phyloP scores from a whole-genome alignment of 805 yeast species.

The Suhomyces prunicola region DNA sequence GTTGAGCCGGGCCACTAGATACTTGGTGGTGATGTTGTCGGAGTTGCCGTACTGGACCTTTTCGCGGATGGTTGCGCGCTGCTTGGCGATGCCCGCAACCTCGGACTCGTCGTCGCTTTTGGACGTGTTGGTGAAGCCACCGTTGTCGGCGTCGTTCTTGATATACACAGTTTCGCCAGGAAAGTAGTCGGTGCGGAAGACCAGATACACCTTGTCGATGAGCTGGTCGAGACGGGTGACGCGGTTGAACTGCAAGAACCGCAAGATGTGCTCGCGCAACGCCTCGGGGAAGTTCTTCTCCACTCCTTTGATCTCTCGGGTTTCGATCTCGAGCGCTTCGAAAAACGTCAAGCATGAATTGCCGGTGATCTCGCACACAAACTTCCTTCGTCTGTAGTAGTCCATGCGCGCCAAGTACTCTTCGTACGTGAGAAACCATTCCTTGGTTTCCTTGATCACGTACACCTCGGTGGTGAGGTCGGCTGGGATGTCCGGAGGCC shows the following conservation, averaged over 20 bases:
- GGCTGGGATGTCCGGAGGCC: constrained; percentile 55
- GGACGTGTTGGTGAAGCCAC: not conserved
- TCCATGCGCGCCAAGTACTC: constrained; percentile 71
- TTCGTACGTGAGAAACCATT: constrained; percentile 79
- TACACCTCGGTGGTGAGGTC: constrained; percentile 66
- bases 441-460: constrained; percentile 80
- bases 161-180: constrained; percentile 86
- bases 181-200: constrained; percentile 77
- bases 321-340: constrained; percentile 81
- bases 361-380: constrained; percentile 95
- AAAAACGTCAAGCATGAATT: constrained; percentile 87
- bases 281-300: constrained; percentile 87
- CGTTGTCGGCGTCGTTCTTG: constrained; percentile 16
- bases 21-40: constrained; percentile 48
- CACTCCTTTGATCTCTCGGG: constrained; percentile 51
- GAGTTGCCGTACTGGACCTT: constrained; percentile 71
- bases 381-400: constrained; percentile 70
- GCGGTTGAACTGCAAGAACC: constrained; percentile 78
- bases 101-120: constrained; percentile 2
- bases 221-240: constrained; percentile 79
- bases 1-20: constrained; percentile 60
- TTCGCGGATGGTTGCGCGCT: constrained; percentile 70
- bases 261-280: constrained; percentile 84
- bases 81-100: constrained; percentile 19
- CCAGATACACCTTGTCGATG: constrained; percentile 80